Percentiles rank a stretch among this genome's conserved stretches.
These are phyloP conservation scores for Jamesozyma piceae DNA, from an alignment of 805 yeast genomes.

Conservation along the genomic window DNA sequence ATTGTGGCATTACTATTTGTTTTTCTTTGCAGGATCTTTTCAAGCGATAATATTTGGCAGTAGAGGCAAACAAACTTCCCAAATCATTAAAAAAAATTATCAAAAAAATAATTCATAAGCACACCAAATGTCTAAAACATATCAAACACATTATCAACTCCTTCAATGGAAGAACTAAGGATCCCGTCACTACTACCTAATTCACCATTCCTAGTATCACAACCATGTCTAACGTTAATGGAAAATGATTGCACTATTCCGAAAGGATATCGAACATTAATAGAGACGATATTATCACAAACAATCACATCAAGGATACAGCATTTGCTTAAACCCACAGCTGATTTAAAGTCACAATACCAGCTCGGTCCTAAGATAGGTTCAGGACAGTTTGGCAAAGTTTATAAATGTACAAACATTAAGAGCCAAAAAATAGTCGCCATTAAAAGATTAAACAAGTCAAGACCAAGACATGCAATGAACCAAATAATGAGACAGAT, in stretches of 20 bases:
- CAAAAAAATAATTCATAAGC: too few species aligned
- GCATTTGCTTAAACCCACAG: neutral
- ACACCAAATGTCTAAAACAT: too few species aligned
- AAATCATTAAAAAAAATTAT: too few species aligned
- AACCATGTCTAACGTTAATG: neutral
- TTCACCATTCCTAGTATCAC: neutral
- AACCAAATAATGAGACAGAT: constrained; percentile 26
- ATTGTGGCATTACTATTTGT: too few species aligned
- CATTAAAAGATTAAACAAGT: constrained; percentile 23
- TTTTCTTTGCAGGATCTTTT: too few species aligned
- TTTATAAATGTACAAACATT: constrained; percentile 17
- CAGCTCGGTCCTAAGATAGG: constrained; percentile 18
- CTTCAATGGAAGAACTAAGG: neutral
- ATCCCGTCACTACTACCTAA: neutral
- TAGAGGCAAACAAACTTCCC: too few species aligned
- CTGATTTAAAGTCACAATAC: neutral
- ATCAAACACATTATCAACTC: too few species aligned
- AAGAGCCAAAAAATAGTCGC: constrained; percentile 14
- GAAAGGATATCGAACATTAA: neutral
- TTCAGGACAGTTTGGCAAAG: constrained; percentile 28
- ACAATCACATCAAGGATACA: neutral
- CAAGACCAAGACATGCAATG: constrained; percentile 20
- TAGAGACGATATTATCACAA: neutral
- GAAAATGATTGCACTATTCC: neutral
- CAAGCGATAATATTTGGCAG: too few species aligned